A percentile compares a stretch with the other conserved stretches of the same genome.
These are phyloP conservation scores for Aristolochia fimbriata DNA, from an alignment of 164 flowering plant species.

Conservation along the genomic window DNA sequence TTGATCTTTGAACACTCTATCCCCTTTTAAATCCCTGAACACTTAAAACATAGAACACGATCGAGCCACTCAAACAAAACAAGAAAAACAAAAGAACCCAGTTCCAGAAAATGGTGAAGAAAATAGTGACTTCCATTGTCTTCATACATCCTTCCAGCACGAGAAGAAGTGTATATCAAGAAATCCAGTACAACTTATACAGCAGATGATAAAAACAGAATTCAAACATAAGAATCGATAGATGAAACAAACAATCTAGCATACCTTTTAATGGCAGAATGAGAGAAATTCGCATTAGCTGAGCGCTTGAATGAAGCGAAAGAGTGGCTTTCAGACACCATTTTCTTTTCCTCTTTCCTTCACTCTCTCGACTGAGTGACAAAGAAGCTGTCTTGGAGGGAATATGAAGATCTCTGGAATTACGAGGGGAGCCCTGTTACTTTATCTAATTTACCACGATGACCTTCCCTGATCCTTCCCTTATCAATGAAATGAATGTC, in stretches of 20 bases:
- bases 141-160: neutral
- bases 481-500: too few species aligned
- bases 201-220: neutral
- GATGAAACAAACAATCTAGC: neutral
- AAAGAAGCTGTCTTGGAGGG: conserved; percentile 8
- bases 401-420: conserved; percentile 6
- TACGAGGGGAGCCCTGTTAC: too few species aligned
- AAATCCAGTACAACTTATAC: neutral
- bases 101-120: neutral
- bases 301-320: conserved; percentile 20
- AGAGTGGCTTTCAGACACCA: conserved; percentile 27
- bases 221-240: neutral
- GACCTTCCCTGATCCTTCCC: too few species aligned
- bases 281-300: conserved; percentile 28
- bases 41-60: too few species aligned
- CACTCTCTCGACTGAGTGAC: neutral
- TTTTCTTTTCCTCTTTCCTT: conserved; percentile 5
- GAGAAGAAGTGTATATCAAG: neutral
- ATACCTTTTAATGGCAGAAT: conserved; percentile 42
- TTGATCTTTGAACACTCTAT: neutral
- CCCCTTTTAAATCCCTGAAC: neutral
- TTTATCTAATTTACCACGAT: too few species aligned
- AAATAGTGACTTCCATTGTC: neutral
- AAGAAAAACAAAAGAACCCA: neutral
- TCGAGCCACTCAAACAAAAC: neutral